Evolutionary conservation across 352 stramenopile species (phyloP), one percentile per base, ranked within the genome.

Genomic region (Globisporangium okanoganense): DNA sequence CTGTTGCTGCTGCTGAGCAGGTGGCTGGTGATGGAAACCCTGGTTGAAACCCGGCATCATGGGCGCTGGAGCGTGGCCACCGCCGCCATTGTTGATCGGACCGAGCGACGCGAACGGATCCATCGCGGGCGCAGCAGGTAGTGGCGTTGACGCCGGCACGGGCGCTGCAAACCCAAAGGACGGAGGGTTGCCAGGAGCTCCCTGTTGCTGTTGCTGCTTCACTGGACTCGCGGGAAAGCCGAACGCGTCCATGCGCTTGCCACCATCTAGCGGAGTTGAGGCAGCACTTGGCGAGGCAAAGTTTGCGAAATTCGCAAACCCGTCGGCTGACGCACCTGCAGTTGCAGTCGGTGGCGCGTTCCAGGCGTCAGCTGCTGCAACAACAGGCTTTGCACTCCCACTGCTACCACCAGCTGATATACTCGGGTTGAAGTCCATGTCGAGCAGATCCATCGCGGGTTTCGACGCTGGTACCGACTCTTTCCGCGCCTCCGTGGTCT

Each of bases 381-480:
- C 27, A 29, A 53, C 20, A 16, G 65, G 36, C 41, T 67, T 41
- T 13, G 67, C 61, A 61, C 65, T 18, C n/a, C n/a, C n/a, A n/a
- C n/a, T n/a, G n/a, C n/a, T n/a, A 54, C 10, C 44, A 53, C 55
- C 66, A 35, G 66, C 68, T n/a, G 74, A 75, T 53, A 85, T 79
- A 13, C 68, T 82, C 24, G 76, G 74, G 20, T 78, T 83, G 58
- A 88, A 90, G 62, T 90, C 76, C 73, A 89, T 88, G 36, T 78
- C 76, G 25, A 91, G 67, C 20, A 91, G 47, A 56, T 91, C 79
- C 31, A 65, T 56, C 3, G 72, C 67, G 0, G 77, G 68, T 5
- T 73, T 62, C 2, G 69, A 57, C 27, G 36, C 33, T 6, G 62
- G 62, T 1, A 85, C 62, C 0, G 67, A 73, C 61, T 89, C 79